phyloP scores from a whole-genome alignment of 1,139 yeast species.

The Yamadazyma pseudoaaseri region DNA sequence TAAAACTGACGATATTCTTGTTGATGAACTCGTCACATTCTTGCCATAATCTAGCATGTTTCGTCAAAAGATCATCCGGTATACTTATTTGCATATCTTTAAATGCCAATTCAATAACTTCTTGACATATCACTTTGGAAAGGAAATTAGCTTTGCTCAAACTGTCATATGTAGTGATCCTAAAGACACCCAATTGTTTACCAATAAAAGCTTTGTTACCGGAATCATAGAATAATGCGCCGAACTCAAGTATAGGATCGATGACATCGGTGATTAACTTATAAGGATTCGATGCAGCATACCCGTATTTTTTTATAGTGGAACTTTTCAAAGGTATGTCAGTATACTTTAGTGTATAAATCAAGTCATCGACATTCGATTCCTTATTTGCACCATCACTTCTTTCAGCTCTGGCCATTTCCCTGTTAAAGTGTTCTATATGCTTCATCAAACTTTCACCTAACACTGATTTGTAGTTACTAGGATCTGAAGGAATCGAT shows the following conservation, averaged over 20 bases:
- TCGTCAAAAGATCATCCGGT: slow-evolving; percentile 41
- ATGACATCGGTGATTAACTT: slow-evolving; percentile 39
- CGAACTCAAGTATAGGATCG: slow-evolving; percentile 55
- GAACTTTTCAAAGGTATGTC: slow-evolving; percentile 34
- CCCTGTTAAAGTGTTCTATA: slow-evolving; percentile 24
- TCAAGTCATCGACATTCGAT: slow-evolving; percentile 5
- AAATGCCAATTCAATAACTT: slow-evolving; percentile 59
- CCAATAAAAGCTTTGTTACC: slow-evolving; percentile 50
- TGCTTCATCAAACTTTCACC: slow-evolving; percentile 32
- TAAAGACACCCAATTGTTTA: slow-evolving; percentile 66
- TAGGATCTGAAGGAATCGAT: slow-evolving; percentile 41
- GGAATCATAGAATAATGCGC: slow-evolving; percentile 62
- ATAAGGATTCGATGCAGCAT: slow-evolving; percentile 35
- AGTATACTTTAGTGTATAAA: slow-evolving; percentile 24
- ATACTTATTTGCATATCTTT: slow-evolving; percentile 45
- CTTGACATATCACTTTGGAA: slow-evolving; percentile 58
- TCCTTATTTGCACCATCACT: slow-evolving; percentile 5
- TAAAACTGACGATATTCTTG: slow-evolving; percentile 41
- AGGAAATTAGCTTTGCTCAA: slow-evolving; percentile 60
- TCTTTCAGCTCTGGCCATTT: slow-evolving; percentile 9
- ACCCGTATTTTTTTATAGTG: slow-evolving; percentile 35
- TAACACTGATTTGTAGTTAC: slow-evolving; percentile 35
- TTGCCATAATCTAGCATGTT: slow-evolving; percentile 61
- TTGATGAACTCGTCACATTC: slow-evolving; percentile 54
- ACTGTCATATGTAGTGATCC: slow-evolving; percentile 68